phyloP scores from a whole-genome alignment of 768 basidiomycete species.

The Termitomyces sp. region DNA sequence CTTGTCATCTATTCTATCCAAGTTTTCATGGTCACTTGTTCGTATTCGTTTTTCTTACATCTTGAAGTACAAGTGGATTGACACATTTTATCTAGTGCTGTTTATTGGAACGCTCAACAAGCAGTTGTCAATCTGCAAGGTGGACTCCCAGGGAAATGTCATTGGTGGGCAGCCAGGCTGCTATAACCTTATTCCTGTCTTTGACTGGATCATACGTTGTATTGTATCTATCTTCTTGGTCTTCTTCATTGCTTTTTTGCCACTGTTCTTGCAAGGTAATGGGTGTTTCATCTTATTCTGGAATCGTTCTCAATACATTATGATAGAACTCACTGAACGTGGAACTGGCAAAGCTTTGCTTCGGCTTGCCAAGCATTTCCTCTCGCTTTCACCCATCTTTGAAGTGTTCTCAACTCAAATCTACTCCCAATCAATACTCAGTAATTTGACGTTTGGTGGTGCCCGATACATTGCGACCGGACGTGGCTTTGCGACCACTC shows the following conservation, averaged over 20 bases:
- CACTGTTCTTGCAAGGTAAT: conserved; percentile 91
- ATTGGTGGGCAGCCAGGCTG: conserved; percentile 86
- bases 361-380: conserved; percentile 93
- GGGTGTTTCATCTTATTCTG: neutral
- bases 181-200: conserved; percentile 94
- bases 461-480: conserved; percentile 99
- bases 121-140: conserved; percentile 81
- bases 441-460: conserved; percentile 96
- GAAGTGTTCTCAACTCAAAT: conserved; percentile 99
- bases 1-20: conserved; percentile 98
- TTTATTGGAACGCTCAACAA: conserved; percentile 97
- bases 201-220: conserved; percentile 96
- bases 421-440: conserved; percentile 94
- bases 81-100: conserved; percentile 28
- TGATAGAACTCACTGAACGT: conserved; percentile 86
- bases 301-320: neutral
- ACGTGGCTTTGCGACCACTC: conserved; percentile 96
- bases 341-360: conserved; percentile 93
- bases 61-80: neutral
- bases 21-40: conserved; percentile 93
- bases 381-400: conserved; percentile 95
- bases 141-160: conserved; percentile 76
- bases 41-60: conserved; percentile 27
- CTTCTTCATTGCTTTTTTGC: conserved; percentile 96
- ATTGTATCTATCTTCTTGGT: conserved; percentile 98